Conservation (phyloP, 1,139 yeast genomes). For the Suhomyces coccinellae region DNA sequence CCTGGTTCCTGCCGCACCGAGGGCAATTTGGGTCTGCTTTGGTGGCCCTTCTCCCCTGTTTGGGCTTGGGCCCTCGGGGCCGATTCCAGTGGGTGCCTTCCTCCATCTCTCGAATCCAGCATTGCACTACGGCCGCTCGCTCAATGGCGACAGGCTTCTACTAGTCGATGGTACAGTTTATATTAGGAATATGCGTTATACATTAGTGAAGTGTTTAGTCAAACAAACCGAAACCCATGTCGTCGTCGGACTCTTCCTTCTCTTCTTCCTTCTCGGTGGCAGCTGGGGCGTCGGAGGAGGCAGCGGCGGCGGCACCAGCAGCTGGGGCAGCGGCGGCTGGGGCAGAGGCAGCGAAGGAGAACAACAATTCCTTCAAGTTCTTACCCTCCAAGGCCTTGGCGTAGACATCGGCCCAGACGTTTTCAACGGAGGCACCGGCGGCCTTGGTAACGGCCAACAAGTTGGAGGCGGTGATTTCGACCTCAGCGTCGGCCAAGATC, state of each 20-base stretch:
- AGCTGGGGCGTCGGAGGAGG: conserved; percentile 56
- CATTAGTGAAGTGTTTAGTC: conserved; percentile 45
- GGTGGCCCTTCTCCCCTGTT: too few relatives aligned
- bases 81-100: too few relatives aligned
- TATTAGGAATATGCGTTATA: conserved; percentile 5
- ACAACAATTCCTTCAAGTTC: conserved; percentile 73
- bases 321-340: conserved; percentile 65
- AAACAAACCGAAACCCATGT: conserved; percentile 86
- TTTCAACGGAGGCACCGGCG: conserved; percentile 51
- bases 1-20: too few relatives aligned
- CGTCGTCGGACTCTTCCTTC: conserved; percentile 65
- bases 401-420: conserved; percentile 79
- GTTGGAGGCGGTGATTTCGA: conserved; percentile 78
- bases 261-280: conserved; percentile 59
- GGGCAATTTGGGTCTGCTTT: too few relatives aligned
- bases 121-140: neutral
- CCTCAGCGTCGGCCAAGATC: conserved; percentile 82
- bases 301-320: conserved; percentile 58
- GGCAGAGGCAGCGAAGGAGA: conserved; percentile 70
- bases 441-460: conserved; percentile 60
- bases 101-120: too few relatives aligned
- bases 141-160: too few relatives aligned
- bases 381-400: conserved; percentile 80
- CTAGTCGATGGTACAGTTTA: conserved; percentile 1
- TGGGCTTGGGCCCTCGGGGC: too few relatives aligned